phyloP scores from a whole-genome alignment of 192 early-diverging fungal genomes.

The Podila clonocystis region DNA sequence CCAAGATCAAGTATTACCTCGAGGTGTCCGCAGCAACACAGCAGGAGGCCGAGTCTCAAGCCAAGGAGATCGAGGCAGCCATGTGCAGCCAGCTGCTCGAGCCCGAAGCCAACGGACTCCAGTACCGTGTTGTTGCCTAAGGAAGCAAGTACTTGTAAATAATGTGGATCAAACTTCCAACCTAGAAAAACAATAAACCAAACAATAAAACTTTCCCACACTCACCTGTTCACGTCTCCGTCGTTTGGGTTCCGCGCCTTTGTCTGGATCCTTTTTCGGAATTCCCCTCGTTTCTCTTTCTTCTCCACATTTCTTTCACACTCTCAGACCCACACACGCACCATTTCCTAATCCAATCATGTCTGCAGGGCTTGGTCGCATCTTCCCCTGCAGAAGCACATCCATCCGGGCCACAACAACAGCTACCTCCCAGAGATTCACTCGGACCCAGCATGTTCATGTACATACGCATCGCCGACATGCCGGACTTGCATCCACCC shows the following conservation, averaged over 20 bases:
- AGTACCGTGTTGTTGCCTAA: slow-evolving; percentile 31
- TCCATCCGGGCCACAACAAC: not conserved
- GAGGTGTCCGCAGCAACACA: slow-evolving; percentile 67
- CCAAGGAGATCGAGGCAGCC: slow-evolving; percentile 61
- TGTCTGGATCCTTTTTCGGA: too few relatives aligned
- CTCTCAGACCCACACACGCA: too few relatives aligned
- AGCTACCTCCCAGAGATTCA: not conserved
- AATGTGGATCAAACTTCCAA: not conserved
- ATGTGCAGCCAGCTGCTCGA: slow-evolving; percentile 62
- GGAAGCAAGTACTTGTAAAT: not conserved
- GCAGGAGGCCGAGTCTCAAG: slow-evolving; percentile 57
- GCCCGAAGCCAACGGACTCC: slow-evolving; percentile 61
- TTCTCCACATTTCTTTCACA: too few relatives aligned
- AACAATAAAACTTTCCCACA: slow-evolving; percentile 5
- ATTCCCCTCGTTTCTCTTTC: too few relatives aligned
- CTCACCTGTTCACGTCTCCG: not conserved
- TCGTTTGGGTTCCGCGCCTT: not conserved
- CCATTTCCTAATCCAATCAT: slow-evolving; percentile 6
- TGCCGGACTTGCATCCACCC: not conserved
- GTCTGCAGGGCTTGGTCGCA: slow-evolving; percentile 32
- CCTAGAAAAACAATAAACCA: not conserved
- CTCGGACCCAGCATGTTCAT: slow-evolving; percentile 9
- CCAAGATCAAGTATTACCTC: slow-evolving; percentile 90
- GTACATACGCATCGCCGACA: not conserved
- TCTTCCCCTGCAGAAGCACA: slow-evolving; percentile 19